Conservation (phyloP, 2,329 filamentous ascomycete genomes). For the Aspergillus spinulosporus region DNA sequence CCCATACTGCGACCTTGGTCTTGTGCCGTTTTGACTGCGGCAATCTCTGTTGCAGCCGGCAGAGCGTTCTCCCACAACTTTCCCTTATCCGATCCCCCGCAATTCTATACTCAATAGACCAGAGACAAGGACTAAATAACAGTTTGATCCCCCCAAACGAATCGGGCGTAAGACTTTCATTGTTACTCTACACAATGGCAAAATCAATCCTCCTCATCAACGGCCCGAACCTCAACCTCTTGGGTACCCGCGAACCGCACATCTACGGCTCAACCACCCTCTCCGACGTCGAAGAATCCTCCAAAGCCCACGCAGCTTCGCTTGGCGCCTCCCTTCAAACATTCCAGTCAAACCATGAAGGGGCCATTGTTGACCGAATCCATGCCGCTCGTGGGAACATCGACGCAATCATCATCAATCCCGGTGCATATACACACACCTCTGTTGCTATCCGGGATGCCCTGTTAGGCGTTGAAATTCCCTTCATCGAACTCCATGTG, state of each 20-base stretch:
- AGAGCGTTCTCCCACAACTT: conserved; percentile 13
- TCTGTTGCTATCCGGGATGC: conserved; percentile 76
- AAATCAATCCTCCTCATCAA: conserved; percentile 69
- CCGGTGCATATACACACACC: conserved; percentile 73
- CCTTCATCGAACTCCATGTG: conserved; percentile 77
- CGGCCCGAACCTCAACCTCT: conserved; percentile 79
- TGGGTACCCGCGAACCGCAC: conserved; percentile 71
- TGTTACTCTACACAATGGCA: conserved; percentile 26
- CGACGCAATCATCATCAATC: conserved; percentile 70
- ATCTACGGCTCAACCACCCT: conserved; percentile 73
- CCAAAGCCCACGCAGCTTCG: conserved; percentile 50
- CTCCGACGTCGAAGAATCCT: conserved; percentile 56
- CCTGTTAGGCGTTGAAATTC: conserved; percentile 65
- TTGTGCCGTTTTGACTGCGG: background rate
- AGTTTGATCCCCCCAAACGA: background rate
- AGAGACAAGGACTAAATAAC: background rate
- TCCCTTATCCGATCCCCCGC: conserved; percentile 1
- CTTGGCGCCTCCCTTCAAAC: conserved; percentile 55
- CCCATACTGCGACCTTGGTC: background rate
- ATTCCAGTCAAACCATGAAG: conserved; percentile 79
- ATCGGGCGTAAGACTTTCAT: background rate
- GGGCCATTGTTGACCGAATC: conserved; percentile 70
- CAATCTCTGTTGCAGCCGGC: background rate
- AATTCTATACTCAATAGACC: background rate
- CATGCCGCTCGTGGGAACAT: conserved; percentile 62